phyloP scores from a whole-genome alignment of 345 rosid genomes.

The Lagerstroemia speciosa region DNA sequence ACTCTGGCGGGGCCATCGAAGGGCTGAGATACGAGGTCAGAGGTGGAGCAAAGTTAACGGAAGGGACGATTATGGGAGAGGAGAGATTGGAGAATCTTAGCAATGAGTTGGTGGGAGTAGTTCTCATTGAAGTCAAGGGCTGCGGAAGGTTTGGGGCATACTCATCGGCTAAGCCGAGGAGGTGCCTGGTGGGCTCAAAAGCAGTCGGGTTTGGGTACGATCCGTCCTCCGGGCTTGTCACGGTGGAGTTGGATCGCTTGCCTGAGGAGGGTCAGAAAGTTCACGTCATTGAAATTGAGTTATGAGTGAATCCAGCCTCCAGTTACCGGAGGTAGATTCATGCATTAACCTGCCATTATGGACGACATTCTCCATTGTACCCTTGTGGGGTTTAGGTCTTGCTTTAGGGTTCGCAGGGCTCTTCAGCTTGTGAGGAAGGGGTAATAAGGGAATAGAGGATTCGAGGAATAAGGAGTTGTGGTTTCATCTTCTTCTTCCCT shows the following conservation, averaged over 20 bases:
- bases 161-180: constrained; percentile 60
- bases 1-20: constrained; percentile 79
- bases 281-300: constrained; percentile 39
- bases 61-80: constrained; percentile 9
- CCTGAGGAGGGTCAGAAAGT: constrained; percentile 36
- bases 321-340: neutral
- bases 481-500: neutral
- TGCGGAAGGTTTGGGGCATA: constrained; percentile 74
- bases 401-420: neutral
- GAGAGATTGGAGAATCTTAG: constrained; percentile 21
- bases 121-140: constrained; percentile 53
- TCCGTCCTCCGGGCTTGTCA: constrained; percentile 37
- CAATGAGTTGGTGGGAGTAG: constrained; percentile 36
- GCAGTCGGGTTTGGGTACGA: constrained; percentile 46
- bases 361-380: neutral
- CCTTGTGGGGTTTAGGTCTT: neutral
- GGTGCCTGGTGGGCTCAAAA: constrained; percentile 42
- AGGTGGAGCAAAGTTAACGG: constrained; percentile 11
- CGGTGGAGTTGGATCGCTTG: constrained; percentile 31
- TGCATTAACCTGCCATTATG: neutral
- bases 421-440: neutral
- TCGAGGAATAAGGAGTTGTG: neutral
- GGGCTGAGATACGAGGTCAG: constrained; percentile 45
- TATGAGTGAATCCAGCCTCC: constrained; percentile 8
- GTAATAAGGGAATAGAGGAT: neutral